phyloP scores from a whole-genome alignment of 306 rosid genomes.

The Sechiopsis laciniata region DNA sequence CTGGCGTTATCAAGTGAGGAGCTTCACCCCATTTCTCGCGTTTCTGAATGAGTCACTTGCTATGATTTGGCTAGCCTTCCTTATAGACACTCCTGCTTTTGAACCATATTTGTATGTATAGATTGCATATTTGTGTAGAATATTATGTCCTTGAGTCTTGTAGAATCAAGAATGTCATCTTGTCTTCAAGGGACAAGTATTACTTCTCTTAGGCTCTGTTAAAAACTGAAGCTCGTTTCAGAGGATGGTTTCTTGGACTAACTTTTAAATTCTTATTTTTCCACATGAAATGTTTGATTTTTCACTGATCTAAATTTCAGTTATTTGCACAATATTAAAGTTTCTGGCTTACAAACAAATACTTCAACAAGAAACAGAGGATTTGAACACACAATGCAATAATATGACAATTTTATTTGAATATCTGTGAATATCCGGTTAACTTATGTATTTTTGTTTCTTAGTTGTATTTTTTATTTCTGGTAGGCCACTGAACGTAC shows the following conservation, averaged over 20 bases:
- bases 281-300: background rate
- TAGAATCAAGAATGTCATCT: slow-evolving; percentile 9
- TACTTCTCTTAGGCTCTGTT: background rate
- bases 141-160: background rate
- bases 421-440: background rate
- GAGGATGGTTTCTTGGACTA: background rate
- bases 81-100: background rate
- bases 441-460: no score
- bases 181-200: background rate
- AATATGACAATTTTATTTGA: background rate
- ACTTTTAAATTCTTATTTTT: background rate
- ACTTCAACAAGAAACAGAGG: background rate
- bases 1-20: slow-evolving; percentile 62
- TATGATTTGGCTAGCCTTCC: background rate
- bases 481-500: background rate
- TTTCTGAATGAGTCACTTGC: background rate
- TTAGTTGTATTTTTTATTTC: no score
- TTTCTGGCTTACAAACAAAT: background rate
- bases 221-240: background rate
- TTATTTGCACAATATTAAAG: background rate
- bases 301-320: background rate
- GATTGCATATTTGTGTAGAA: background rate
- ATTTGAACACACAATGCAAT: background rate
- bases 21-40: background rate
- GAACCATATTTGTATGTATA: slow-evolving; percentile 1